Conservation (phyloP, 495 filamentous ascomycete genomes). For the Penicillium soppii region DNA sequence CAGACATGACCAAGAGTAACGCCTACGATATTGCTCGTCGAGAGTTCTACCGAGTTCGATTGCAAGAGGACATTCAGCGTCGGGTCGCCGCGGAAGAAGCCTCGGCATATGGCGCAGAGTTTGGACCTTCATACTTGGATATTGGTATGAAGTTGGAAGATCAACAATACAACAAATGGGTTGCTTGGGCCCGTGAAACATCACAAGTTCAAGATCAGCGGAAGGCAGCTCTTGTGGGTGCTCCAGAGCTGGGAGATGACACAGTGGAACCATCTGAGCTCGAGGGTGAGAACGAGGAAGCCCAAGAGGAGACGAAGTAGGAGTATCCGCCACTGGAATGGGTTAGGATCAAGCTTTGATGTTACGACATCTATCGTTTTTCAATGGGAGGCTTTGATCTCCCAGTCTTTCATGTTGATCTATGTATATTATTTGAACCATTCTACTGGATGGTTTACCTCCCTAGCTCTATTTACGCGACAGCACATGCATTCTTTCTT, state of each 20-base stretch:
- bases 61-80: constrained; percentile 78
- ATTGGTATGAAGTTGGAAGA: constrained; percentile 83
- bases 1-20: constrained; percentile 54
- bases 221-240: constrained; percentile 29
- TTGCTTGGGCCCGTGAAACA: constrained; percentile 68
- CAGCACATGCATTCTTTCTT: constrained; percentile 7
- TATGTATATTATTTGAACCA: constrained; percentile 37
- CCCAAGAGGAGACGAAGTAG: neutral
- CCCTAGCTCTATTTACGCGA: constrained; percentile 17
- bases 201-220: constrained; percentile 36
- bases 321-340: neutral
- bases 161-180: constrained; percentile 74
- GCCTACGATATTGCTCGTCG: constrained; percentile 88
- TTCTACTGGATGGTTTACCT: constrained; percentile 26
- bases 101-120: constrained; percentile 76
- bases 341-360: neutral
- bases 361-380: neutral
- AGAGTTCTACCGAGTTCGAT: constrained; percentile 85
- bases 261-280: constrained; percentile 1
- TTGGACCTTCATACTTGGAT: constrained; percentile 70
- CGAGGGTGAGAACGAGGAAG: neutral
- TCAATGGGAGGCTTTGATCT: constrained; percentile 4
- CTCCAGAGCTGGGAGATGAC: constrained; percentile 23
- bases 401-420: constrained; percentile 12
- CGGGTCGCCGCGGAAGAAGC: constrained; percentile 90